Evolutionary conservation across 83 land plant species (phyloP).

Genomic region (Larix sibirica): DNA sequence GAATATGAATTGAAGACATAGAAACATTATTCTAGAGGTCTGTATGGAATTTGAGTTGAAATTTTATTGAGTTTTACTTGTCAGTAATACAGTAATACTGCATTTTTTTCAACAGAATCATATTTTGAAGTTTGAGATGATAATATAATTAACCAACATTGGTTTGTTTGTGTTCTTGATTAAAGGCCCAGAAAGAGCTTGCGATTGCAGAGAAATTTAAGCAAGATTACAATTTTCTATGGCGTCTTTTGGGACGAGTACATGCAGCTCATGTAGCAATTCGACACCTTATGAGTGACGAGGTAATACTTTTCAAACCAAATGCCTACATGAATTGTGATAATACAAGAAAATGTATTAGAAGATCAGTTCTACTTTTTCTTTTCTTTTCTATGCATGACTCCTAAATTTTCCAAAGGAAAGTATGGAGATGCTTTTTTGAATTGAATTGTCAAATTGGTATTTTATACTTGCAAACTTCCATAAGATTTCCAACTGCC

Average conservation of each 20-base stretch:
- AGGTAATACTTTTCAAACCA: not conserved
- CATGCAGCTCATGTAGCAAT: slow-evolving; percentile 48
- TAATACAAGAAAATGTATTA: not conserved
- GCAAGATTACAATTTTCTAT: slow-evolving; percentile 44
- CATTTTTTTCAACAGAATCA: not conserved
- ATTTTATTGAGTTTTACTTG: not conserved
- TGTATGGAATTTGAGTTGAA: not conserved
- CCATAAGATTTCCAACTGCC: not conserved
- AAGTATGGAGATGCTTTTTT: not conserved
- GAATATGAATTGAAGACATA: no score
- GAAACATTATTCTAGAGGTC: not conserved
- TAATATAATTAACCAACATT: not conserved
- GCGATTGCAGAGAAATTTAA: slow-evolving; percentile 35
- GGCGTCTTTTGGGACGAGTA: slow-evolving; percentile 44
- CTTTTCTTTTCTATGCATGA: not conserved
- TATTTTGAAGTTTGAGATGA: not conserved
- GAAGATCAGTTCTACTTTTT: not conserved
- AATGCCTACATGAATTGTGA: not conserved
- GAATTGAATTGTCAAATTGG: not conserved
- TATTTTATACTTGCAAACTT: not conserved
- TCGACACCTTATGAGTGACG: slow-evolving; percentile 27
- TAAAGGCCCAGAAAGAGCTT: slow-evolving; percentile 40
- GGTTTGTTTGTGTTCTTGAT: slow-evolving; percentile 1
- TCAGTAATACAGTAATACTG: not conserved
- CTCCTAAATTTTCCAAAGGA: not conserved